Evolutionary conservation across 257 asterid species (phyloP).

Genomic region (Capsicum pubescens): DNA sequence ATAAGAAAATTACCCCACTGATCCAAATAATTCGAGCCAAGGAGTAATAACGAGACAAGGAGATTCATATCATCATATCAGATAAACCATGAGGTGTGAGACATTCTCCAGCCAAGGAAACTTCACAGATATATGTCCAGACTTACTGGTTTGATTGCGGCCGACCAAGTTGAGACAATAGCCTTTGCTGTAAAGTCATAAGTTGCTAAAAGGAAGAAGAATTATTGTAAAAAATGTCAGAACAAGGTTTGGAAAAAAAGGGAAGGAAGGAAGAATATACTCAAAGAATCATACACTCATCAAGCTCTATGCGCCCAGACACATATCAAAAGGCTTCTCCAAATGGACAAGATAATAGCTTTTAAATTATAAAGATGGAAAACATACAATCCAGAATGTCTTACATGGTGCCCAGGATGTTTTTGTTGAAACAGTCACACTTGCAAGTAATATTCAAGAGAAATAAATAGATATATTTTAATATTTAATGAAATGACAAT

Average conservation of each 20-base stretch:
- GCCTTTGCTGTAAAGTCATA: constrained; percentile 46
- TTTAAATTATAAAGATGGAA: neutral
- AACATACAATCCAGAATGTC: neutral
- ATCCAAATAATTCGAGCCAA: neutral
- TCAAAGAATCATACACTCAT: neutral
- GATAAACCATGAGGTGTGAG: constrained; percentile 3
- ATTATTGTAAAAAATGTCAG: neutral
- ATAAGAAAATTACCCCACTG: constrained; percentile 8
- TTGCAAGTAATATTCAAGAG: neutral
- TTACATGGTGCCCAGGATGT: neutral
- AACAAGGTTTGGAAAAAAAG: neutral
- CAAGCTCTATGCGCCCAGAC: constrained; percentile 3
- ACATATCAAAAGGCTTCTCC: neutral
- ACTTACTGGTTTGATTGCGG: constrained; percentile 56
- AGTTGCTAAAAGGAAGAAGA: constrained; percentile 48
- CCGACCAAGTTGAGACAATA: constrained; percentile 49
- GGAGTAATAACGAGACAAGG: neutral
- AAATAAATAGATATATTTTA: neutral
- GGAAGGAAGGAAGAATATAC: neutral
- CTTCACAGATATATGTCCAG: neutral
- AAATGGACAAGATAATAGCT: neutral
- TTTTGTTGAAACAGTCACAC: neutral
- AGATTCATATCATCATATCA: constrained; percentile 17
- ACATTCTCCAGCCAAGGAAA: neutral
- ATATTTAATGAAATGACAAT: neutral